Conservation (phyloP, 2,329 filamentous ascomycete species). For the Colletotrichum cuscutae region DNA sequence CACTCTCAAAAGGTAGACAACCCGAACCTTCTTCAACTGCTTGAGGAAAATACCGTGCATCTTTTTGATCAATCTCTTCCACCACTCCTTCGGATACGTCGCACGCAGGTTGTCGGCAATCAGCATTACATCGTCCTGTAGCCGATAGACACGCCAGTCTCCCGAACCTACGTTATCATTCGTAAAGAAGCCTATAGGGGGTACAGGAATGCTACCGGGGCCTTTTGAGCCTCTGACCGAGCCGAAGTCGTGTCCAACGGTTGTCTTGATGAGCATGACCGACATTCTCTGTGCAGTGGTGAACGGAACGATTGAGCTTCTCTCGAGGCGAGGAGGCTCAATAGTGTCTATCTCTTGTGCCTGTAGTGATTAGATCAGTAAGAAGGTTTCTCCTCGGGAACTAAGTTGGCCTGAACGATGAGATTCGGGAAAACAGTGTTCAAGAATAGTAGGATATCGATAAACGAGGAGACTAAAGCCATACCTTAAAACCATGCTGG, state of each 20-base stretch:
- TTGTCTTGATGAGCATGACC: background rate
- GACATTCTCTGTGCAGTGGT: background rate
- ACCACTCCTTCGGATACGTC: background rate
- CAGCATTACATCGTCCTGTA: background rate
- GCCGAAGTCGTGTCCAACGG: background rate
- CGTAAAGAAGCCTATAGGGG: background rate
- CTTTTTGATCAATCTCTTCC: background rate
- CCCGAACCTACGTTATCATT: background rate
- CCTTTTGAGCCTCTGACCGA: background rate
- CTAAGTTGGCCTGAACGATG: too few species aligned
- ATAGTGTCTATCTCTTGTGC: background rate
- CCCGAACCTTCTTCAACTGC: background rate
- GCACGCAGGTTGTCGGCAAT: background rate
- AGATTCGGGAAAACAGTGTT: too few species aligned
- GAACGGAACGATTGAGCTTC: background rate
- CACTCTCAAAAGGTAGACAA: background rate
- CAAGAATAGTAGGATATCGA: too few species aligned
- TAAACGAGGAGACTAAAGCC: too few species aligned
- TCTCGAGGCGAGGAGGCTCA: background rate
- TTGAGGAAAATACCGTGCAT: background rate
- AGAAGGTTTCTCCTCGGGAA: too few species aligned
- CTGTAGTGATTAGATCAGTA: too few species aligned
- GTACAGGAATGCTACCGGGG: background rate
- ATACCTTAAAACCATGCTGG: background rate
- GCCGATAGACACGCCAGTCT: background rate